Conservation (phyloP, 2,329 filamentous ascomycete genomes). For the Colletotrichum godetiae region DNA sequence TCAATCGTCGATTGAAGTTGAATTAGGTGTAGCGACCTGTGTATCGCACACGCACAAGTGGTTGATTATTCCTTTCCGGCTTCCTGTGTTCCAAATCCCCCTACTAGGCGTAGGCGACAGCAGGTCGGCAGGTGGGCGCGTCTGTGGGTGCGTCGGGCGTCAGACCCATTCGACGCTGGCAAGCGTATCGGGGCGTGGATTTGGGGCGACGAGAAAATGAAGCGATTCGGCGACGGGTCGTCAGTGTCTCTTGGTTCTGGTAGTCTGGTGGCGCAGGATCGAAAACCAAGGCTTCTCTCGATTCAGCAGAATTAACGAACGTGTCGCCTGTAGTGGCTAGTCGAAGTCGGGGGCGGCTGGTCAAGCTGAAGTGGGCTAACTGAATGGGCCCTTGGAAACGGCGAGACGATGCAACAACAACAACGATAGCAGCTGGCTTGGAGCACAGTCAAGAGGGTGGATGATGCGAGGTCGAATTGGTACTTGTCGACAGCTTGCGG, state of each 20-base stretch:
- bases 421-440: not conserved
- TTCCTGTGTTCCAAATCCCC: slow-evolving; percentile 10
- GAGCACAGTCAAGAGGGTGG: slow-evolving; percentile 1
- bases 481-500: slow-evolving; percentile 8
- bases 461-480: not conserved
- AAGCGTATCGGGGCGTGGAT: slow-evolving; percentile 30
- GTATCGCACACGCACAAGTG: slow-evolving; percentile 10
- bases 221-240: slow-evolving; percentile 27
- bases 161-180: slow-evolving; percentile 35
- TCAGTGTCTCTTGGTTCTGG: slow-evolving; percentile 17
- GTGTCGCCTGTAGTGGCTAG: slow-evolving; percentile 32
- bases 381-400: slow-evolving; percentile 12
- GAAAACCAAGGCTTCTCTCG: slow-evolving; percentile 21
- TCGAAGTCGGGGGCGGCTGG: slow-evolving; percentile 24
- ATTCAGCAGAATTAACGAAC: slow-evolving; percentile 29
- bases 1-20: slow-evolving; percentile 6
- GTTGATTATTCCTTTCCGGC: slow-evolving; percentile 22
- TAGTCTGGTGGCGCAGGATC: slow-evolving; percentile 26
- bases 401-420: slow-evolving; percentile 13
- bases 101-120: slow-evolving; percentile 13
- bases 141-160: slow-evolving; percentile 32
- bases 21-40: slow-evolving; percentile 7
- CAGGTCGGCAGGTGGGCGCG: slow-evolving; percentile 30
- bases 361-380: slow-evolving; percentile 33
- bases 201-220: slow-evolving; percentile 31